phyloP scores from a whole-genome alignment of 441 rosid species.

The Flueggea neowawraea region DNA sequence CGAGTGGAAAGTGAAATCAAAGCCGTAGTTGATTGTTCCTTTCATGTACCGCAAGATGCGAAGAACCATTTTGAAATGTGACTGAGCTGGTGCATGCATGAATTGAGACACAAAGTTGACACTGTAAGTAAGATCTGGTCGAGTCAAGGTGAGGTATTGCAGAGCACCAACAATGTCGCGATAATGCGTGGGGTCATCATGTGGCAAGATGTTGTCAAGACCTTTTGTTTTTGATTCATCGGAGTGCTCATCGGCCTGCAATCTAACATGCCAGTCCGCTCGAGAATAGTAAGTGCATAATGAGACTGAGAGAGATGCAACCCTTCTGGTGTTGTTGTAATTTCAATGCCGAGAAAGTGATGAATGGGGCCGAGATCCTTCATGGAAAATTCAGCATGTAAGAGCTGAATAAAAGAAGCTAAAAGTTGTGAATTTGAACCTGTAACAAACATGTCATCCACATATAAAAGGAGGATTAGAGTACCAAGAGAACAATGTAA shows the following conservation, averaged over 20 bases:
- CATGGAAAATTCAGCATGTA: neutral
- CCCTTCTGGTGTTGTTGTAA: neutral
- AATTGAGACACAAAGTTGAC: conserved; percentile 9
- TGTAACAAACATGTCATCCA: too few relatives aligned
- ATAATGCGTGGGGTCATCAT: conserved; percentile 1
- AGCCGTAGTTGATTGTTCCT: neutral
- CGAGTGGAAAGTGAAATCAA: conserved; percentile 1
- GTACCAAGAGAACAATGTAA: too few relatives aligned
- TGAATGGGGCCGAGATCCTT: too few relatives aligned
- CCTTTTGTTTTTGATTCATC: neutral
- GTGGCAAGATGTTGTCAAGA: neutral
- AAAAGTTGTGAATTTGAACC: neutral
- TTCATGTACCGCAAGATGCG: neutral
- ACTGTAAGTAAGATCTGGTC: neutral
- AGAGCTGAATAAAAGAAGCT: neutral
- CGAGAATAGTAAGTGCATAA: conserved; percentile 11
- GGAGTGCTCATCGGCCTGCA: conserved; percentile 10
- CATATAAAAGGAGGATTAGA: too few relatives aligned
- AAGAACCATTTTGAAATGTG: conserved; percentile 1
- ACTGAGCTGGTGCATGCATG: conserved; percentile 4
- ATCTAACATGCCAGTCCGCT: neutral
- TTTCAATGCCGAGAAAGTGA: neutral
- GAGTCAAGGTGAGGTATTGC: too few relatives aligned
- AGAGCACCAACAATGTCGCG: neutral
- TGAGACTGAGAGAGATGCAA: conserved; percentile 8